Evolutionary conservation across 2,329 filamentous ascomycete species (phyloP).

Genomic region (Clarireedia monteithiana): DNA sequence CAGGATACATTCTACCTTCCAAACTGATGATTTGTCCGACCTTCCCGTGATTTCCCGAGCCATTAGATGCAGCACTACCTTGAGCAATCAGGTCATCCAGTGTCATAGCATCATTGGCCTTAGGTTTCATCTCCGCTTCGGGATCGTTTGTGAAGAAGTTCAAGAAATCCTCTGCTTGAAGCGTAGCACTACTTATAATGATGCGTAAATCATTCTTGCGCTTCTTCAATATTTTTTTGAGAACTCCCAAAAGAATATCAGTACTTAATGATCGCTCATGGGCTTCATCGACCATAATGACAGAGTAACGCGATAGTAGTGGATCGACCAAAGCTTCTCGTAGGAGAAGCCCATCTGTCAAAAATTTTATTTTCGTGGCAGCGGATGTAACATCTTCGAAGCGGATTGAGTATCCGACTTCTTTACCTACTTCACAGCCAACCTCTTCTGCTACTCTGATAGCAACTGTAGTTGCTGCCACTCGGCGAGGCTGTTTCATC

Average conservation of each 20-base stretch:
- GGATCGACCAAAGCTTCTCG: conserved; percentile 91
- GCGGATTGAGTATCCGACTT: conserved; percentile 86
- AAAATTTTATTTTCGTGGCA: conserved; percentile 82
- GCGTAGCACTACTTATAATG: conserved; percentile 85
- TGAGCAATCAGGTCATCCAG: conserved; percentile 25
- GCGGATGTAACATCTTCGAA: conserved; percentile 89
- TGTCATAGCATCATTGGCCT: conserved; percentile 31
- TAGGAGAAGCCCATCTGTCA: conserved; percentile 87
- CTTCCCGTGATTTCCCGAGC: conserved; percentile 27
- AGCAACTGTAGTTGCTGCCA: conserved; percentile 87
- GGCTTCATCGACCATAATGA: conserved; percentile 97
- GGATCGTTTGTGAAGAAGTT: conserved; percentile 56
- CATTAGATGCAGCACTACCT: conserved; percentile 18
- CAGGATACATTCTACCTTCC: conserved; percentile 81
- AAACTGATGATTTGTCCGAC: conserved; percentile 68
- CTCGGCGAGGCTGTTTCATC: conserved; percentile 62
- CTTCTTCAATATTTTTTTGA: conserved; percentile 83
- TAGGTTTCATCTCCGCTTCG: conserved; percentile 28
- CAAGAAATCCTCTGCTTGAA: conserved; percentile 82
- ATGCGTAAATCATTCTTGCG: conserved; percentile 70
- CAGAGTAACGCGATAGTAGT: conserved; percentile 79
- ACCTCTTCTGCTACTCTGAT: conserved; percentile 84
- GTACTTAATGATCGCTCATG: conserved; percentile 91
- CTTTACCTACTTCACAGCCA: conserved; percentile 76
- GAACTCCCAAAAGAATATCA: conserved; percentile 77